Conservation (phyloP, 2,329 filamentous ascomycete genomes). For the Tolypocladium guangdongense region DNA sequence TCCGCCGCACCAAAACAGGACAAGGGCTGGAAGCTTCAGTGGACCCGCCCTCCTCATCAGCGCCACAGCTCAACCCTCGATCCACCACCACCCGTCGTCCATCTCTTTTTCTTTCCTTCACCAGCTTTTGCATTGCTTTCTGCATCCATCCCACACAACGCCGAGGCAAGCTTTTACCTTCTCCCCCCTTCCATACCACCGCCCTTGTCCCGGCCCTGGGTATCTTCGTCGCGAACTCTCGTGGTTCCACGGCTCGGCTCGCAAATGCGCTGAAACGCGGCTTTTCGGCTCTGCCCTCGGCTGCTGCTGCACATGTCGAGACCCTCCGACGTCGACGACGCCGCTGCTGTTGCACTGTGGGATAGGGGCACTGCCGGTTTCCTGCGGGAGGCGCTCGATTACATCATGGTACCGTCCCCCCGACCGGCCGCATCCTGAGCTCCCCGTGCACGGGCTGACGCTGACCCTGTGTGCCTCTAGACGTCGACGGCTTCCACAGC, state of each 20-base stretch:
- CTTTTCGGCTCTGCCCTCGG: slow-evolving; percentile 5
- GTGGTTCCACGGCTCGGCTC: slow-evolving; percentile 6
- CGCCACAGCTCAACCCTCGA: neutral
- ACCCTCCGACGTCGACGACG: neutral
- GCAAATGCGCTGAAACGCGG: slow-evolving; percentile 8
- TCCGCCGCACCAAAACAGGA: neutral
- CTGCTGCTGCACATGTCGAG: slow-evolving; percentile 7
- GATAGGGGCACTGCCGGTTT: slow-evolving; percentile 3
- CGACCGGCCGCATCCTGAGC: neutral
- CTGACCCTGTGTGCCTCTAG: slow-evolving; percentile 23
- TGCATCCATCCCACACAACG: neutral
- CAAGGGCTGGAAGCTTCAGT: neutral
- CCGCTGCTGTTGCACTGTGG: slow-evolving; percentile 3
- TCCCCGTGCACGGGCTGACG: neutral
- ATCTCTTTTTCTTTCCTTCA: neutral
- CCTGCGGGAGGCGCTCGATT: slow-evolving; percentile 5
- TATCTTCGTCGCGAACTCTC: neutral
- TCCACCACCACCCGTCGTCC: neutral
- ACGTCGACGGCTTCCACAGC: slow-evolving; percentile 64
- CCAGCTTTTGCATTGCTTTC: neutral
- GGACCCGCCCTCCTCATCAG: neutral
- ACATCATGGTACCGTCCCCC: slow-evolving; percentile 7
- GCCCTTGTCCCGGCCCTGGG: neutral
- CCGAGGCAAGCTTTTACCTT: neutral
- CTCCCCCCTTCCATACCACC: neutral